Base-by-base conservation (phyloP, 768 basidiomycete species). In the Rhodotorula sphaerocarpa region DNA sequence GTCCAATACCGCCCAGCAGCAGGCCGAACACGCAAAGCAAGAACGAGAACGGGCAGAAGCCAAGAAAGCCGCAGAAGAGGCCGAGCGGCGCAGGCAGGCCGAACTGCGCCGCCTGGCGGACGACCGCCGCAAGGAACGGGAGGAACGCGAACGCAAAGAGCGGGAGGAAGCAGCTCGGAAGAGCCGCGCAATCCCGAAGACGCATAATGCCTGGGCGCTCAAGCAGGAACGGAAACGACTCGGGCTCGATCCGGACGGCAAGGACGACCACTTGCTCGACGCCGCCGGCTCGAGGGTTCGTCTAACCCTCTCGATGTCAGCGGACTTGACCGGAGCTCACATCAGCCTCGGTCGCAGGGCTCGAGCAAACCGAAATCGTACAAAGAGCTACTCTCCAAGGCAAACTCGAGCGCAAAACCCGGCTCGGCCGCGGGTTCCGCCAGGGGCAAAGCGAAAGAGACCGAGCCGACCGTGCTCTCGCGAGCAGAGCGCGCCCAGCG, bases 181-280 rank as follows among this genome's bases (percentile, higher is more conserved):
- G 25, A 54, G 55, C 23, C 28, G 23, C 20, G 61, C 58, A n/a
- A 10, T 67, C 36, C 66, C 66, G 4, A 63, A 63, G 61, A 67
- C 66, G 46, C 57, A 28, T n/a, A 67, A 67, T 51, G 34, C 60
- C 18, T 67, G 48, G 33, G 41, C n/a, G 41, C 55, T 67, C 45
- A 67, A 61, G 55, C 56, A 63, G 59, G 66, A 67, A 47, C 31
- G 66, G 41, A 58, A 59, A 44, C 59, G 57, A 47, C 55, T 57
- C 2, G 66, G 66, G 11, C 31, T 68, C 43, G 55, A 68, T 33
- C 67, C 67, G 39, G 59, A 64, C 39, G 67, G 67, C 27, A 68
- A 56, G 42, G 67, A 68, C 23, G 67, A 68, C 50, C 59, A 66
- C 42, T 28, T 66, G 31, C 16, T 60, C 14, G 50, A 51, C 11